Base-by-base conservation (phyloP, 202 grass and related monocot genomes). In the Zizania palustris region DNA sequence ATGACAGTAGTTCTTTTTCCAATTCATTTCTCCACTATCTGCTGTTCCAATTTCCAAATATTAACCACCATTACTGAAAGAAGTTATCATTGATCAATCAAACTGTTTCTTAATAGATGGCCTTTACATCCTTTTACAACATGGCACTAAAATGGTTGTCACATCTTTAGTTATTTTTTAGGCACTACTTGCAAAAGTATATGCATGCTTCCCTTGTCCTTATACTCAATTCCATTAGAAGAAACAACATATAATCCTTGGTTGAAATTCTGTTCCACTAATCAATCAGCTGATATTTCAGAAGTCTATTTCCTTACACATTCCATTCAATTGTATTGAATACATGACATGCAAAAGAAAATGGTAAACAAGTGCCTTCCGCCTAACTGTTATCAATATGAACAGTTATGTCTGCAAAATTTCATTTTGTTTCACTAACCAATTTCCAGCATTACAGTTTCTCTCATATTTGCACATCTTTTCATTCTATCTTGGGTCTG, bases 311-410 rank as follows among this genome's bases (percentile, higher is more conserved):
- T 74, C 49, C 41, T 66, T 76, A 72, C 1, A 7, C 35, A 72
- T 80, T 80, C 40, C 18, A 20, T 77, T 79, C 50, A 53, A 53
- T 70, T 67, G 67, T 53, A 58, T 60, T 73, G 50, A 72, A 66
- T 56, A 63, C 1, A 6, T 74, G 22, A 3, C 51, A 78, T 33
- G 18, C 64, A 63, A 75, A 64, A 46, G 16, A 81, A 75, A 70
- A 75, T 48, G 65, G 56, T 81, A 40, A 61, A 19, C 22, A 11
- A 56, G 16, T 74, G 33, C 12, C 41, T 80, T 71, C 41, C 71
- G 7, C 64, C 7, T 65, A 35, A 20, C 13, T 78, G 20, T 65
- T 69, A 42, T 72, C 18, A 18, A 28, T 0, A 38, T 0, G 12
- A 60, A 41, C 45, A 57, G 28, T 16, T 38, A 44, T 20, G 34